Base-by-base conservation (phyloP, 257 asterid genomes). In the Gentiana dahurica region DNA sequence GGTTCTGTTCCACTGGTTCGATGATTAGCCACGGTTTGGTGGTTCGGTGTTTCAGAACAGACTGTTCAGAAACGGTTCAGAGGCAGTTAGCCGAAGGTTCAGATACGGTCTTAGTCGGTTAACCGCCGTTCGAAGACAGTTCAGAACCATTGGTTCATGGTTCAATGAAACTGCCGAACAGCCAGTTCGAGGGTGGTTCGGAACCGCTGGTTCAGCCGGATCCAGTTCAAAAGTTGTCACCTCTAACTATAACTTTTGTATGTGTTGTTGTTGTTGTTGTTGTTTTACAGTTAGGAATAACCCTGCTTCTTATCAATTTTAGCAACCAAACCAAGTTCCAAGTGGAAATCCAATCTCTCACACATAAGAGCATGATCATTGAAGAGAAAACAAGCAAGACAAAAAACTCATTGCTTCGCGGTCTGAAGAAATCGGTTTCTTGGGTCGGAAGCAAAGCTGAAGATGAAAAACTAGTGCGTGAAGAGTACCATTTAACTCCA, bases 401-500 rank as follows among this genome's bases (percentile, higher is more conserved):
- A 15, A 66, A 55, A 54, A 72, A 49, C 12, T 70, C 88, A 4
- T 68, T 83, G 36, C 12, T 49, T 12, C 74, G 60, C n/a, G 41
- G 70, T 44, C 79, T 92, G 1, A 92, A 88, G 79, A 71, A 54
- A 62, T 63, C 85, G 0, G 70, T 92, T 15, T 73, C 91, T 0
- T 85, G 95, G 98, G 46, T 88, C 2, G 98, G 97, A 53, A 78
- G 55, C 59, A 81, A 65, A 72, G 79, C 88, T 45, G 70, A 82
- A 4, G 94, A 87, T 5, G 82, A 57, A 48, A 62, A 70, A 35
- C 50, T 82, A 12, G 46, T 37, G 0, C 78, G 96, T 9, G 89
- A 87, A 72, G 98, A 87, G 63, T 90, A 90, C 68, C 83, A 81
- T 61, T 71, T 90, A 36, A 80, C 94, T 38, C 84, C 97, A 13